Percentiles rank a stretch among this genome's conserved stretches.
These are phyloP conservation scores for Talaromyces trachyspermus DNA, from an alignment of 495 filamentous ascomycete species.

Conservation along the genomic window DNA sequence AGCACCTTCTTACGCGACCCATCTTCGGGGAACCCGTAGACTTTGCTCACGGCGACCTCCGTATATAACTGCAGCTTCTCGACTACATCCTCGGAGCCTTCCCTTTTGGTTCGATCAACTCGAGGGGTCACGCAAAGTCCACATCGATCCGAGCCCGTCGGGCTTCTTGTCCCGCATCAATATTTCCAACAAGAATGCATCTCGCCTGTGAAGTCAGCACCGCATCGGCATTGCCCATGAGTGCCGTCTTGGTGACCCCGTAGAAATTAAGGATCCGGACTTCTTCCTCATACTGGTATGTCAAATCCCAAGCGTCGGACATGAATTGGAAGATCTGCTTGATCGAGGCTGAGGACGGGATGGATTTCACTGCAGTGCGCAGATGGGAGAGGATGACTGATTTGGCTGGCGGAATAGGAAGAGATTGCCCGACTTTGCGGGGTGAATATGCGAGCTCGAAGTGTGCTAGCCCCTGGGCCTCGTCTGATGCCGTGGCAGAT, in stretches of 20 bases:
- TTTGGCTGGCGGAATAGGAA: conserved; percentile 23
- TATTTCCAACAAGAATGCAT: conserved; percentile 30
- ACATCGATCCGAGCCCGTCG: conserved; percentile 28
- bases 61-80: conserved; percentile 32
- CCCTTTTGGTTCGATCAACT: conserved; percentile 10
- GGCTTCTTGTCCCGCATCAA: conserved; percentile 12
- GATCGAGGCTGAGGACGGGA: conserved; percentile 25
- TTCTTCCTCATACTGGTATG: conserved; percentile 34
- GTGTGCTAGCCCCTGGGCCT: conserved; percentile 16
- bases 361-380: conserved; percentile 23
- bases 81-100: conserved; percentile 13
- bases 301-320: conserved; percentile 34
- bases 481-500: conserved; percentile 8
- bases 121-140: conserved; percentile 29
- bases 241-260: conserved; percentile 35
- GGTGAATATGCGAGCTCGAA: conserved; percentile 23
- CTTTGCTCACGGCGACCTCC: conserved; percentile 35
- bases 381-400: conserved; percentile 34
- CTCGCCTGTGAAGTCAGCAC: conserved; percentile 30
- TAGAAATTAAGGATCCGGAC: conserved; percentile 41
- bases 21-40: conserved; percentile 36
- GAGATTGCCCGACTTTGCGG: conserved; percentile 11
- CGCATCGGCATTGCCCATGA: conserved; percentile 19
- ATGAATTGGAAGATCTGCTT: conserved; percentile 33
- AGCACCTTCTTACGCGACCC: conserved; percentile 13